Evolutionary conservation across 2,329 filamentous ascomycete species (phyloP).

Genomic region (Pestalotiopsis sp.): DNA sequence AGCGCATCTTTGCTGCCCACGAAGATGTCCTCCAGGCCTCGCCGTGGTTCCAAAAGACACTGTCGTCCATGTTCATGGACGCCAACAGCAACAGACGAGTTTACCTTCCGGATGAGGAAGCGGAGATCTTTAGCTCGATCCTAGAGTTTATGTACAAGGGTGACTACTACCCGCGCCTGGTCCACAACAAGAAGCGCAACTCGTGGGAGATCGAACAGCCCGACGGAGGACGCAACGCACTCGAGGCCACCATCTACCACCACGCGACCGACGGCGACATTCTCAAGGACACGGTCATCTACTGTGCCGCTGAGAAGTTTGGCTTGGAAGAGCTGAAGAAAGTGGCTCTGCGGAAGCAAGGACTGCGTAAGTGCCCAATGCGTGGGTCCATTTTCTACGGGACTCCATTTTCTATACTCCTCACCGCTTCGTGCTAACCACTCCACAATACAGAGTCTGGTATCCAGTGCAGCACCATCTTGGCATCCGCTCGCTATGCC

Average conservation of each 20-base stretch:
- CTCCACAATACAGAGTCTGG: constrained; percentile 58
- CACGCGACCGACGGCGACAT: constrained; percentile 65
- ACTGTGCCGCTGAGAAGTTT: constrained; percentile 85
- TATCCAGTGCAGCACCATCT: constrained; percentile 81
- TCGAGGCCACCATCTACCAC: constrained; percentile 70
- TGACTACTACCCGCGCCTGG: constrained; percentile 82
- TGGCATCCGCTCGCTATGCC: constrained; percentile 84
- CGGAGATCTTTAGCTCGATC: constrained; percentile 86
- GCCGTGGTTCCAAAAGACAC: constrained; percentile 72
- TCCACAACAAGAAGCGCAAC: constrained; percentile 79
- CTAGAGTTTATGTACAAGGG: constrained; percentile 94
- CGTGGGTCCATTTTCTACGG: not conserved
- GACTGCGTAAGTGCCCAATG: constrained; percentile 60
- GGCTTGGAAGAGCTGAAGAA: constrained; percentile 82
- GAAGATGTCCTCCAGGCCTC: constrained; percentile 80
- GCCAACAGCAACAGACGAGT: constrained; percentile 68
- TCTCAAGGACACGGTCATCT: constrained; percentile 86
- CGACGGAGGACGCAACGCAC: constrained; percentile 40
- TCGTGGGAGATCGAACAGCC: constrained; percentile 78
- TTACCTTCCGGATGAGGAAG: constrained; percentile 79
- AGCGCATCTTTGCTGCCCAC: constrained; percentile 88
- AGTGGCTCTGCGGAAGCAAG: constrained; percentile 83
- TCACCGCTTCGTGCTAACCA: constrained; percentile 10
- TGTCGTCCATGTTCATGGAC: constrained; percentile 65
- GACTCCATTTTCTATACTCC: not conserved